Evolutionary conservation across 1,284 basidiomycete species (phyloP).

Genomic region (Ganoderma multipileum): DNA sequence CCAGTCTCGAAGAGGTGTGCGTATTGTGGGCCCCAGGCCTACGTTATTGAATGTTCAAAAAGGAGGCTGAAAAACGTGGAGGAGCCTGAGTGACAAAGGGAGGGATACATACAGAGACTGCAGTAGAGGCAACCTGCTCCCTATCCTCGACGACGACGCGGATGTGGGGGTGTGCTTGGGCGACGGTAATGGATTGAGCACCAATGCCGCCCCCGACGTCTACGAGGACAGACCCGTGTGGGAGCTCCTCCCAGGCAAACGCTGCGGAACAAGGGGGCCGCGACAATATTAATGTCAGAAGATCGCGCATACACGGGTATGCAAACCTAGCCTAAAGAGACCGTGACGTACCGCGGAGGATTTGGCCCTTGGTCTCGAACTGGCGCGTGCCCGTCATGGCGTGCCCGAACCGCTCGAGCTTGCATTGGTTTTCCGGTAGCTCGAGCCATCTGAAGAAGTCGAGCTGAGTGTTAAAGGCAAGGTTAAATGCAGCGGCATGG

Average conservation of each 20-base stretch:
- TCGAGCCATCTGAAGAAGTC: too few species aligned
- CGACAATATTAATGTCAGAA: neutral
- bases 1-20: conserved; percentile 32
- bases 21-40: conserved; percentile 36
- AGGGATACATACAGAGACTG: conserved; percentile 28
- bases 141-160: conserved; percentile 74
- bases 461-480: too few species aligned
- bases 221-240: conserved; percentile 56
- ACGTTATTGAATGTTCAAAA: neutral
- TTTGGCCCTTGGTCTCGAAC: conserved; percentile 32
- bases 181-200: conserved; percentile 68
- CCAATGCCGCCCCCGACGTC: conserved; percentile 82
- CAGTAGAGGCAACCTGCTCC: conserved; percentile 65
- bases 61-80: too few species aligned
- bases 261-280: conserved; percentile 43
- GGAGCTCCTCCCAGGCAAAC: conserved; percentile 67
- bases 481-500: too few species aligned
- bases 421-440: too few species aligned
- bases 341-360: conserved; percentile 31
- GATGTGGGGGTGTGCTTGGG: conserved; percentile 57
- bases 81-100: too few species aligned
- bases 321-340: too few species aligned
- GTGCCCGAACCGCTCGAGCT: too few species aligned
- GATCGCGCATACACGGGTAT: neutral
- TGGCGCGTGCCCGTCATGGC: conserved; percentile 8